A percentile compares a stretch with the other conserved stretches of the same genome.
These are phyloP conservation scores for Penstemon eatonii DNA, from an alignment of 257 asterid species.

Conservation along the genomic window DNA sequence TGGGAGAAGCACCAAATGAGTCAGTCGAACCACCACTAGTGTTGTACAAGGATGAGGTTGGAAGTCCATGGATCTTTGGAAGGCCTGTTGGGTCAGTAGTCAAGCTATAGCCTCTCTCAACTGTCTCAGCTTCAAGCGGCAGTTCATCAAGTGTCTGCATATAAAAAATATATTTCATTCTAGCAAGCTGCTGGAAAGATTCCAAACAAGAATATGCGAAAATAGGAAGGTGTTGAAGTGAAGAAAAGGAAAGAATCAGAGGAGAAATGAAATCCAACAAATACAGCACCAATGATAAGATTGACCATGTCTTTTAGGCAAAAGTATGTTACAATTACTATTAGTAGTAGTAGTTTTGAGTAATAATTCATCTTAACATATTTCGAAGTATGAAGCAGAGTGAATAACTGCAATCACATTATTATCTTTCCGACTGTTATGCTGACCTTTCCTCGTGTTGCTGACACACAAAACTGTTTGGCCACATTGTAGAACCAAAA, in stretches of 20 bases:
- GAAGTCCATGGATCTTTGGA: constrained; percentile 91
- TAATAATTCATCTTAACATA: too few relatives aligned
- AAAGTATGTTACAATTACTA: too few relatives aligned
- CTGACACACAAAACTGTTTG: too few relatives aligned
- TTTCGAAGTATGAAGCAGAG: too few relatives aligned
- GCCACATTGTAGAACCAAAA: neutral
- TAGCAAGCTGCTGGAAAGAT: neutral
- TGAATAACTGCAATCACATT: too few relatives aligned
- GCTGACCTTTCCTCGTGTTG: too few relatives aligned
- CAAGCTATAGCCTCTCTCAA: constrained; percentile 85
- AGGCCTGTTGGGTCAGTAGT: constrained; percentile 76
- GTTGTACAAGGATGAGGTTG: constrained; percentile 66
- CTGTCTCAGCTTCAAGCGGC: constrained; percentile 87
- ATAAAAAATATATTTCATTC: neutral
- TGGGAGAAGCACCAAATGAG: constrained; percentile 59
- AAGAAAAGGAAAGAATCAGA: neutral
- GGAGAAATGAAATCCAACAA: neutral
- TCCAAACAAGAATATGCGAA: neutral
- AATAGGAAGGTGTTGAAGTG: neutral
- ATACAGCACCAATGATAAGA: neutral
- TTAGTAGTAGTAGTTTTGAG: too few relatives aligned
- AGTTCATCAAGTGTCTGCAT: constrained; percentile 83
- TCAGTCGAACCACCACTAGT: constrained; percentile 57
- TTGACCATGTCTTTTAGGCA: too few relatives aligned
- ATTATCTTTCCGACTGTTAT: too few relatives aligned